A percentile compares a stretch with the other conserved stretches of the same genome.
phyloP scores from a whole-genome alignment of 495 filamentous ascomycete species.

The Massariosphaeria phaeospora region DNA sequence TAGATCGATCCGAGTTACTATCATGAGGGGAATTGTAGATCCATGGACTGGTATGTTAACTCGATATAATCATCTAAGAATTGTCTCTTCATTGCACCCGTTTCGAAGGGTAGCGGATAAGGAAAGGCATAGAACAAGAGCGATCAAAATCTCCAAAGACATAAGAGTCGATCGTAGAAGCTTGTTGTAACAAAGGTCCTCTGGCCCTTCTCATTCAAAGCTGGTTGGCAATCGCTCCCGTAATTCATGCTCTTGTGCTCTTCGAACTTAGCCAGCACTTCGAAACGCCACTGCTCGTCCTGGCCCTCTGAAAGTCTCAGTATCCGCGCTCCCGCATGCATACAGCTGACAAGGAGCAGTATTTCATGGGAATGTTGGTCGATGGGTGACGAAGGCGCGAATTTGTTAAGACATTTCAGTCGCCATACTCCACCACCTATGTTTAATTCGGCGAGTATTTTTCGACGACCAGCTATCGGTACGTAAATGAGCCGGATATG shows the following conservation, averaged over 20 bases:
- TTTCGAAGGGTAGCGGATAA: too few species aligned
- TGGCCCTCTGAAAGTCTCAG: constrained; percentile 48
- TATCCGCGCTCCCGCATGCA: constrained; percentile 79
- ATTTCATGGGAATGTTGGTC: neutral
- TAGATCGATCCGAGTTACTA: too few species aligned
- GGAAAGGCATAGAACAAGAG: too few species aligned
- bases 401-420: constrained; percentile 46
- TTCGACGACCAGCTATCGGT: constrained; percentile 32
- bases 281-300: constrained; percentile 54
- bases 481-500: constrained; percentile 58
- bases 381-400: neutral
- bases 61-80: too few species aligned
- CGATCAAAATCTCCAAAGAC: constrained; percentile 61
- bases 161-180: constrained; percentile 81
- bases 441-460: constrained; percentile 55
- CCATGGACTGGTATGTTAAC: too few species aligned
- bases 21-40: too few species aligned
- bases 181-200: constrained; percentile 65
- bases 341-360: constrained; percentile 76
- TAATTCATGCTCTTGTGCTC: constrained; percentile 97
- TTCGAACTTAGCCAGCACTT: constrained; percentile 67
- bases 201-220: constrained; percentile 11
- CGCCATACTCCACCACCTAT: constrained; percentile 91
- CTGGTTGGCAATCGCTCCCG: constrained; percentile 66
- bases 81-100: too few species aligned